Base-by-base conservation (phyloP, 2,329 filamentous ascomycete genomes). In the Anisogramma anomala region DNA sequence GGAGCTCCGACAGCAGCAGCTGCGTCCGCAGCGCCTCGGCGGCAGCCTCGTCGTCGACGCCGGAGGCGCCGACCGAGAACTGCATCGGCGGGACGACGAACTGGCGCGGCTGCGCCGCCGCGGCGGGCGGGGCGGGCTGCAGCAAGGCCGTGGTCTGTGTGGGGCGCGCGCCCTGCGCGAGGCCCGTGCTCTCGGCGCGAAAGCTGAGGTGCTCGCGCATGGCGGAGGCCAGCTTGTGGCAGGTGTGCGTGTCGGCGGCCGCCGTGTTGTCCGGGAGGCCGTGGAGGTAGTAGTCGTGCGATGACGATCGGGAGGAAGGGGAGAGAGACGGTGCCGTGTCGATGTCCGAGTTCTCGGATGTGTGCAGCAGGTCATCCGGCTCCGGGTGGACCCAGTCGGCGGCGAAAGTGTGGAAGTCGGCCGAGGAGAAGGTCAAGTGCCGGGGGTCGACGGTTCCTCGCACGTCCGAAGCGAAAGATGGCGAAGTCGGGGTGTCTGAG, bases 81-180 rank as follows among this genome's bases (percentile, higher is more conserved):
- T 43, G 44, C 36, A 46, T 46, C 3, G 44, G 44, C 11, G 44
- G 43, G 11, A 46, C 41, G n/a, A 46, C 41, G 20, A 46, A 46
- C 20, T 39, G 37, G 25, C 15, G 22, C 10, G 36, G 20, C 36
- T 35, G 33, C 2, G 22, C 6, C 3, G 17, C 18, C 6, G 31
- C n/a, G 43, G 36, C 2, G 44, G 44, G 2, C 41, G 44, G 13
- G 44, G 43, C n/a, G 43, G 40, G 14, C 25, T 25, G 36, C 23
- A n/a, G n/a, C n/a, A n/a, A n/a, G n/a, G n/a, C 44, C 44, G 43
- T 46, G 22, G 44, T 46, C 41, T 46, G 44, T n/a, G 33, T 35
- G 26, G 43, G 23, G 19, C 31, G 40, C 40, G 43, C 41, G 20
- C 39, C 43, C 17, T 38, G 13, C 3, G 30, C 38, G 10, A 32